Conservation (phyloP, 805 yeast species). For the Metschnikowia bowlesiae region DNA sequence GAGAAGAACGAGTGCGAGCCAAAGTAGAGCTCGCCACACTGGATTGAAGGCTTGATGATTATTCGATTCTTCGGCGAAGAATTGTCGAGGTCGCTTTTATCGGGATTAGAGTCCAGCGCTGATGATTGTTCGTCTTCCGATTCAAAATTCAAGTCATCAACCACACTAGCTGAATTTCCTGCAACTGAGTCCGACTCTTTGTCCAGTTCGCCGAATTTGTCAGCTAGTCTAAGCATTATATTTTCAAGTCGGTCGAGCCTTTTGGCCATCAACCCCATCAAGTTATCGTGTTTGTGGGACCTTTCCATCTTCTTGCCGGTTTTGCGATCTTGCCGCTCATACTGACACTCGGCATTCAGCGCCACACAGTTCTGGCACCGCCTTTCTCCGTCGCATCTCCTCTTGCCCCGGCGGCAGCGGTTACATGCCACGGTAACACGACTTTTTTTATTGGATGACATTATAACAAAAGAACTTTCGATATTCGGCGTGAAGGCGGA, state of each 20-base stretch:
- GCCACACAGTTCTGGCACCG: slow-evolving; percentile 13
- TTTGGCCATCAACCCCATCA: neutral
- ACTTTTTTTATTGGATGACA: neutral
- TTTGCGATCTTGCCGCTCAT: slow-evolving; percentile 9
- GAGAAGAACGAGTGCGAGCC: slow-evolving; percentile 36
- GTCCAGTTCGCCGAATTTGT: slow-evolving; percentile 1
- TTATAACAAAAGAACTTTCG: neutral
- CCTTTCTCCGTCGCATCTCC: slow-evolving; percentile 12
- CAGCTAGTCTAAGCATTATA: slow-evolving; percentile 1
- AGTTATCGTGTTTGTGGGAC: slow-evolving; percentile 2
- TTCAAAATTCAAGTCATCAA: neutral
- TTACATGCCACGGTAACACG: slow-evolving; percentile 15
- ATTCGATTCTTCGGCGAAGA: neutral
- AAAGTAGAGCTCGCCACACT: slow-evolving; percentile 20
- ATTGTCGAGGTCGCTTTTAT: neutral
- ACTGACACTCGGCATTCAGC: slow-evolving; percentile 9
- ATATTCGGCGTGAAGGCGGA: no score
- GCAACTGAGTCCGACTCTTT: neutral
- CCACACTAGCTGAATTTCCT: neutral
- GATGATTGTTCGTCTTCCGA: neutral
- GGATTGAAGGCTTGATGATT: neutral
- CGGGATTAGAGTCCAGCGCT: neutral
- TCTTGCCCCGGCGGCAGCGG: slow-evolving; percentile 15
- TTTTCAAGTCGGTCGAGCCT: slow-evolving; percentile 7
- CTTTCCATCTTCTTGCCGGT: slow-evolving; percentile 4